Evolutionary conservation across 257 asterid species (phyloP).

Genomic region (Fraxinus pennsylvanica): DNA sequence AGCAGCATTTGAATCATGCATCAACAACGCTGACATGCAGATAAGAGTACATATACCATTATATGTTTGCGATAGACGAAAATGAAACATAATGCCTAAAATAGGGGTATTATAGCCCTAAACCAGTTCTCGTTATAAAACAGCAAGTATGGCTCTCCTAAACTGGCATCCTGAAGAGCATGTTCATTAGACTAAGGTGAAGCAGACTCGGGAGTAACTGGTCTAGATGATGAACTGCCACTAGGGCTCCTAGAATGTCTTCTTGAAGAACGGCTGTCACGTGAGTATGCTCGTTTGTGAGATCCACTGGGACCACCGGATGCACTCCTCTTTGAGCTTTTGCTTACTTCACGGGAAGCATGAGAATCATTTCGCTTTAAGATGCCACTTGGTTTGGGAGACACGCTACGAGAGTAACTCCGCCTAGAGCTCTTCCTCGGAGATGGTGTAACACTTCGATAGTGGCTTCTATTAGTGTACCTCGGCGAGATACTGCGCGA

Average conservation of each 20-base stretch:
- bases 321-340: neutral
- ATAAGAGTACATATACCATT: no score
- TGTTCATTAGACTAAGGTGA: slow-evolving; percentile 2
- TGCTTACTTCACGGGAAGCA: slow-evolving; percentile 4
- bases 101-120: neutral
- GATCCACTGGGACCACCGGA: neutral
- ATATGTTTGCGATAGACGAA: neutral
- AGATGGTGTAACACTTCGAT: slow-evolving; percentile 49
- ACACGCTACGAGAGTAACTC: slow-evolving; percentile 24
- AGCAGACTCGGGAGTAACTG: slow-evolving; percentile 32
- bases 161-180: neutral
- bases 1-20: neutral
- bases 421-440: slow-evolving; percentile 31
- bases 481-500: slow-evolving; percentile 39
- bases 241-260: slow-evolving; percentile 52
- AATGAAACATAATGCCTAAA: neutral
- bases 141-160: neutral
- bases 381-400: slow-evolving; percentile 33
- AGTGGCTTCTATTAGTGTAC: slow-evolving; percentile 34
- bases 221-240: slow-evolving; percentile 48
- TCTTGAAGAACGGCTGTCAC: slow-evolving; percentile 46
- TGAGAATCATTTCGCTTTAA: slow-evolving; percentile 30
- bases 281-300: slow-evolving; percentile 26
- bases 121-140: neutral
- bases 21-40: neutral